Evolutionary conservation across 1,139 yeast genomes (phyloP).

Genomic region (Lipomyces yarrowii): DNA sequence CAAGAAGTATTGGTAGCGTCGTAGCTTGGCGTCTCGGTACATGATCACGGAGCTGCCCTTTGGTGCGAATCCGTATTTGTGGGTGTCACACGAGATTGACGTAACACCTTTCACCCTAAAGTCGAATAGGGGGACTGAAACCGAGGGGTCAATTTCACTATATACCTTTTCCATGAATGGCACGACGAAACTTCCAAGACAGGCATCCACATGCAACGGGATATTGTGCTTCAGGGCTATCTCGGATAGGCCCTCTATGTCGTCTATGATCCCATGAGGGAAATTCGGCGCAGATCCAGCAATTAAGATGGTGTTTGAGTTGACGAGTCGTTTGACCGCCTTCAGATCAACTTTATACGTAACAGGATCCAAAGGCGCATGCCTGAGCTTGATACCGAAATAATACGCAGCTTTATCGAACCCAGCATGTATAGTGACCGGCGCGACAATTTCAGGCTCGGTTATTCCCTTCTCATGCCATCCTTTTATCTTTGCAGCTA

Average conservation of each 20-base stretch:
- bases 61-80: constrained; percentile 97
- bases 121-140: constrained; percentile 66
- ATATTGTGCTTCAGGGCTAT: constrained; percentile 65
- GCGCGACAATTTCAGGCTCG: constrained; percentile 86
- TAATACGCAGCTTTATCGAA: constrained; percentile 91
- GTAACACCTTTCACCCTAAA: constrained; percentile 94
- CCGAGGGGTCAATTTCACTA: constrained; percentile 46
- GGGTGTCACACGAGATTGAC: constrained; percentile 95
- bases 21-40: constrained; percentile 69
- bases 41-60: constrained; percentile 92
- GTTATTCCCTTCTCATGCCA: constrained; percentile 64
- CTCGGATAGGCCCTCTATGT: constrained; percentile 69
- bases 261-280: constrained; percentile 95
- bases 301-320: constrained; percentile 74
- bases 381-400: constrained; percentile 82
- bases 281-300: constrained; percentile 96
- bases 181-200: constrained; percentile 89
- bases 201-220: constrained; percentile 93
- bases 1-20: constrained; percentile 83
- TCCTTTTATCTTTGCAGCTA: constrained; percentile 76
- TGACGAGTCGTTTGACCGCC: constrained; percentile 66
- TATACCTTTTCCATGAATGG: constrained; percentile 74
- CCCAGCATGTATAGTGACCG: constrained; percentile 91
- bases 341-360: constrained; percentile 69
- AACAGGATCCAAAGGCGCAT: constrained; percentile 72